Base-by-base conservation (phyloP, 2,329 filamentous ascomycete genomes). In the Neurospora sp. region DNA sequence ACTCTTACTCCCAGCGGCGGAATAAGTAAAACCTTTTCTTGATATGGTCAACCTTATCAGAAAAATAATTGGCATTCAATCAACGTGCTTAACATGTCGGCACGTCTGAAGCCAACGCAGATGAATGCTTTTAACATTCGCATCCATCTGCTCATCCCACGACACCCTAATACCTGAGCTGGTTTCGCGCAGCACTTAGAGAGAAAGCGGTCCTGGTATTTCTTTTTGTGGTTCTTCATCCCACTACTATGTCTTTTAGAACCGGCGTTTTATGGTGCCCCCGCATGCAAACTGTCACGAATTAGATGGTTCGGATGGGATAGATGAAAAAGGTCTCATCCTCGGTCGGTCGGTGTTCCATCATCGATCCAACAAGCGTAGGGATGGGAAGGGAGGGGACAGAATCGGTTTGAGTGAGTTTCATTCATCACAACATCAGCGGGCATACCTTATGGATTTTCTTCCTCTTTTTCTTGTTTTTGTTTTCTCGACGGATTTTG, bases 1-100 rank as follows among this genome's bases (percentile, higher is more conserved):
- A 6, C 78, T 84, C 36, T 77, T 84, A 36, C 78, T 83, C 39
- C 76, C 78, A 19, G 68, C 70, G 36, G 71, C 71, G 17, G 75
- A 77, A 37, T 74, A 69, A 19, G 12, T 33, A 40, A 36, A 23
- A 3, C n/a, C n/a, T 33, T 37, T 19, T 17, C 8, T 37, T 37
- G 15, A 33, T 33, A 28, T 62, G 19, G 5, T 28, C 46, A 28
- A 28, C 11, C 11, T 1, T 28, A 10, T 52, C 19, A 15, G 12
- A 52, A 52, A 12, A 15, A 52, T 28, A 8, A 8, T 2, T 36
- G 52, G 52, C 28, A 62, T 62, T 17, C 52, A 3, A 3, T 6
- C 52, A 28, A 17, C 52, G 28, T 62, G 52, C 28, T 62, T 5
- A 62, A 36, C 15, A n/a, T 33, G 3, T 36, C 28, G 28, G 52